These are phyloP conservation scores for Boehmeria nivea DNA, from an alignment of 306 rosid genomes.

Conservation along the genomic window DNA sequence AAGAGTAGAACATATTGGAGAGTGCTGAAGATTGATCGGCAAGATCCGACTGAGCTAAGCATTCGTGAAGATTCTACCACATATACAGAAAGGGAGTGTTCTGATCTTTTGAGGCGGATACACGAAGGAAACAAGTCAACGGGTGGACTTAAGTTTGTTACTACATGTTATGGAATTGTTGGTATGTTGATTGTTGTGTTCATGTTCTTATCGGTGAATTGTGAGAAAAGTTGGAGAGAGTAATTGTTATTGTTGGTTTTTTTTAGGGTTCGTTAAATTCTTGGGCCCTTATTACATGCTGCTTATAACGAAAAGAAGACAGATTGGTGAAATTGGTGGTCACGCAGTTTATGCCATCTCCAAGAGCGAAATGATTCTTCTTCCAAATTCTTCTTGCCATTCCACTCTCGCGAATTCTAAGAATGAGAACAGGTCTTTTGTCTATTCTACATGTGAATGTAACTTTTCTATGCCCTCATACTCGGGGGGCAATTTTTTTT, in stretches of 20 bases:
- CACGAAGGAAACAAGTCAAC: slow-evolving; percentile 88
- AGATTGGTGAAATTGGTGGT: slow-evolving; percentile 80
- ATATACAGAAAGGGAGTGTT: slow-evolving; percentile 74
- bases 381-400: slow-evolving; percentile 58
- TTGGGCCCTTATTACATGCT: slow-evolving; percentile 95
- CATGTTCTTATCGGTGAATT: background rate
- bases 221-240: slow-evolving; percentile 3
- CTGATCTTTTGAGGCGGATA: slow-evolving; percentile 70
- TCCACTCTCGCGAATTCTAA: slow-evolving; percentile 55
- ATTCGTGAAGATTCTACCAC: slow-evolving; percentile 63
- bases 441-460: slow-evolving; percentile 49
- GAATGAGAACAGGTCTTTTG: slow-evolving; percentile 88
- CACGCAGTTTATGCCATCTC: slow-evolving; percentile 70
- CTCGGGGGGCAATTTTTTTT: background rate
- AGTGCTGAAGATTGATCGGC: slow-evolving; percentile 78
- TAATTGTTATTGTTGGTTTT: slow-evolving; percentile 27
- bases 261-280: slow-evolving; percentile 79
- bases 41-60: slow-evolving; percentile 63
- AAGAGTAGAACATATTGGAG: slow-evolving; percentile 74
- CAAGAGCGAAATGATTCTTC: slow-evolving; percentile 72
- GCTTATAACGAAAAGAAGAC: slow-evolving; percentile 74
- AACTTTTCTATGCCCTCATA: slow-evolving; percentile 26
- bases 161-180: slow-evolving; percentile 84
- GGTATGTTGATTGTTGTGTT: slow-evolving; percentile 45
- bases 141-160: slow-evolving; percentile 84